phyloP scores from a whole-genome alignment of 2,329 filamentous ascomycete species.

The Cladosporium oxysporum region DNA sequence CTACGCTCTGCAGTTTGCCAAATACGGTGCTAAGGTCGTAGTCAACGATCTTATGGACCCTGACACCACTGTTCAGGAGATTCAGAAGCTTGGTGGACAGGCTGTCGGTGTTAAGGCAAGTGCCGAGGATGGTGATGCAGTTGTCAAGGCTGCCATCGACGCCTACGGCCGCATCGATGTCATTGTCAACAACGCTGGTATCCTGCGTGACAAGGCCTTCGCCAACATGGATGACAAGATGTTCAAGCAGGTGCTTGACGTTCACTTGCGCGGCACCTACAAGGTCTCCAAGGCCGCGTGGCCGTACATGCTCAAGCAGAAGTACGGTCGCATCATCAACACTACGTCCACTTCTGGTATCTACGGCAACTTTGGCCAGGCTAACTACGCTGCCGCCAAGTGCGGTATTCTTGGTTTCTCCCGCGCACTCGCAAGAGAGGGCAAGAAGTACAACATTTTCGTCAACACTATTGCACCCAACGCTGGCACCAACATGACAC shows the following conservation, averaged over 20 bases:
- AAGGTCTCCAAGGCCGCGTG: conserved; percentile 96
- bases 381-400: conserved; percentile 81
- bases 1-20: conserved; percentile 85
- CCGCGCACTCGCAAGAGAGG: conserved; percentile 87
- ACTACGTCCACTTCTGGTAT: conserved; percentile 96
- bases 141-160: conserved; percentile 92
- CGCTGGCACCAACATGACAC: conserved; percentile 92
- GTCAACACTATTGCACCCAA: conserved; percentile 99
- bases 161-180: conserved; percentile 92
- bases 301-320: conserved; percentile 97
- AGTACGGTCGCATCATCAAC: conserved; percentile 96
- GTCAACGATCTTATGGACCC: conserved; percentile 96
- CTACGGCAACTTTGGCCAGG: conserved; percentile 98
- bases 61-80: conserved; percentile 87
- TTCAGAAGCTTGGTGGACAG: conserved; percentile 83
- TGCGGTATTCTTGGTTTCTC: conserved; percentile 91
- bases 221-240: conserved; percentile 93
- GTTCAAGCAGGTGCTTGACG: conserved; percentile 89
- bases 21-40: conserved; percentile 79
- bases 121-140: conserved; percentile 85
- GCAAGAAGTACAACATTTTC: conserved; percentile 94
- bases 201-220: conserved; percentile 97
- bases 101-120: conserved; percentile 92
- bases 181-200: conserved; percentile 96
- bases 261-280: conserved; percentile 93